Percentiles rank a stretch among this genome's conserved stretches.
Conservation (phyloP, 305 asterid species). For the Fraxinus albicans region DNA sequence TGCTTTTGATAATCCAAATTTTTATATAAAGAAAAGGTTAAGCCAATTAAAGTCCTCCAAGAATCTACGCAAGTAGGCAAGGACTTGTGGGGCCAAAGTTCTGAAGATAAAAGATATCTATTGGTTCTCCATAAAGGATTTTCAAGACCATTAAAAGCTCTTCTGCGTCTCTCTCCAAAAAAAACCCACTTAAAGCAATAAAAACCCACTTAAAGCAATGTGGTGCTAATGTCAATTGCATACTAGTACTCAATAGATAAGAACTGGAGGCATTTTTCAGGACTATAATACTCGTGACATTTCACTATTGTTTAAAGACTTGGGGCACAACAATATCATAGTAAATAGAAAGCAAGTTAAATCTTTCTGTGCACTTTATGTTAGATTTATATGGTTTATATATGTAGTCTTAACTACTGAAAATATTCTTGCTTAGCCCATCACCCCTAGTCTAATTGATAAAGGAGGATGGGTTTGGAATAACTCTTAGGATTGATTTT, state of each 20-base stretch:
- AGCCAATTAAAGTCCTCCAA: neutral
- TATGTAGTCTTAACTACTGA: neutral
- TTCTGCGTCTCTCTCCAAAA: neutral
- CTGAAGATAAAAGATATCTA: neutral
- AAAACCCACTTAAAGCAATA: neutral
- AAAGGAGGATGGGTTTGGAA: neutral
- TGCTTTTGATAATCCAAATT: neutral
- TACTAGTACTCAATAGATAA: neutral
- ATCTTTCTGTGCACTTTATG: slow-evolving; percentile 10
- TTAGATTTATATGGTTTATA: neutral
- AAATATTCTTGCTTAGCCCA: neutral
- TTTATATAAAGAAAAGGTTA: neutral
- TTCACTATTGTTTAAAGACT: neutral
- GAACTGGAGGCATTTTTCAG: neutral
- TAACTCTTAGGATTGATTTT: slow-evolving; percentile 3
- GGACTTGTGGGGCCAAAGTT: neutral
- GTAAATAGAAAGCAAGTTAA: slow-evolving; percentile 8
- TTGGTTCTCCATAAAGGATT: neutral
- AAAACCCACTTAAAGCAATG: neutral
- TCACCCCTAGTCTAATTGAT: slow-evolving; percentile 6
- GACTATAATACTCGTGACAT: neutral
- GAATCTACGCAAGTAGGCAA: neutral
- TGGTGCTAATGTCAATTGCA: slow-evolving; percentile 6
- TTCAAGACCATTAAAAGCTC: neutral
- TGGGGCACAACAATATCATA: neutral